phyloP scores from a whole-genome alignment of 106 monocot genomes.

The Allium cepa region DNA sequence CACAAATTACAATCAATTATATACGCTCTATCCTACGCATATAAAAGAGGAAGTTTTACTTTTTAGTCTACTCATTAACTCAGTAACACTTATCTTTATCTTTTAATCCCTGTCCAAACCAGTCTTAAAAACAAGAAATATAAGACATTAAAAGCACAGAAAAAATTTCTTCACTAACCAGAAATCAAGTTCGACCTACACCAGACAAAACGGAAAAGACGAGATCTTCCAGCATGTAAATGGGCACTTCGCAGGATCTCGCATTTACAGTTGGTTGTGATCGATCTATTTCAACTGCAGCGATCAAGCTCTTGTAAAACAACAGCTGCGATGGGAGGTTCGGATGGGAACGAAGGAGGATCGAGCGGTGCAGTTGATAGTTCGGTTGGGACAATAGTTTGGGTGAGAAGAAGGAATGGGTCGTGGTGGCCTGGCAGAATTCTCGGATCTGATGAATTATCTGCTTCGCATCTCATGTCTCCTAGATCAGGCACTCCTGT shows the following conservation, averaged over 20 bases:
- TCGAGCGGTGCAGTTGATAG: slow-evolving; percentile 18
- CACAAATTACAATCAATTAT: too few relatives aligned
- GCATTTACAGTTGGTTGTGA: slow-evolving; percentile 21
- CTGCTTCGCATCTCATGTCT: slow-evolving; percentile 83
- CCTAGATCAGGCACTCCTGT: slow-evolving; percentile 87
- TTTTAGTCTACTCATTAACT: too few relatives aligned
- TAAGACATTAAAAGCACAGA: too few relatives aligned
- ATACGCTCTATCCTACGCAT: too few relatives aligned
- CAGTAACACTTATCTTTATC: too few relatives aligned
- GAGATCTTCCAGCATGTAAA: slow-evolving; percentile 10
- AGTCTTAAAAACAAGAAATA: too few relatives aligned
- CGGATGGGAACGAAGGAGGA: slow-evolving; percentile 4
- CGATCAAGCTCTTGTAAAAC: not conserved
- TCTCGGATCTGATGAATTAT: slow-evolving; percentile 70
- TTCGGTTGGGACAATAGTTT: slow-evolving; percentile 64
- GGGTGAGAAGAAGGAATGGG: slow-evolving; percentile 87
- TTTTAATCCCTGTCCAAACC: too few relatives aligned
- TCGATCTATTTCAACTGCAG: not conserved
- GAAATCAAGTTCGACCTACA: too few relatives aligned
- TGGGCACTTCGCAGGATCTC: slow-evolving; percentile 21
- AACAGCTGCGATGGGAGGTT: not conserved
- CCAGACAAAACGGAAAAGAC: not conserved
- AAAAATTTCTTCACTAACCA: too few relatives aligned
- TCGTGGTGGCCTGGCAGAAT: slow-evolving; percentile 96
- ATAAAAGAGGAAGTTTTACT: too few relatives aligned